phyloP scores from a whole-genome alignment of 2,329 filamentous ascomycete species.

The Arthrobotrys sinensis region DNA sequence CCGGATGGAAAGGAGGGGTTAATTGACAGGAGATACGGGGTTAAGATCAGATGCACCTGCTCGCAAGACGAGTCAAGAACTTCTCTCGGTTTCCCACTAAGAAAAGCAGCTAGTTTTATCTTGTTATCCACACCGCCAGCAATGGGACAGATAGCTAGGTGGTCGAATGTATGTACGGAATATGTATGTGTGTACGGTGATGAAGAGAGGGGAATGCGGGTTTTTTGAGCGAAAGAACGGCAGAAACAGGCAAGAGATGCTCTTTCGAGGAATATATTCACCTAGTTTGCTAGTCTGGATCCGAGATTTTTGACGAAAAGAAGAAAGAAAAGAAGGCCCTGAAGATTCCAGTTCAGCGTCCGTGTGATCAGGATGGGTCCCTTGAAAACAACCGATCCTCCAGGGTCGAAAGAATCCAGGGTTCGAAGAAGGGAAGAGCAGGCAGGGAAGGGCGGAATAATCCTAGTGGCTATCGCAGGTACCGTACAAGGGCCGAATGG shows the following conservation, averaged over 20 bases:
- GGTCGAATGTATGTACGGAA: neutral
- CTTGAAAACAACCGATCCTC: conserved; percentile 36
- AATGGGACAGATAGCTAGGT: conserved; percentile 1
- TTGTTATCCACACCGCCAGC: conserved; percentile 11
- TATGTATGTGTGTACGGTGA: neutral
- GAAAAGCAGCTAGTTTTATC: neutral
- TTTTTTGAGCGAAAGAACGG: conserved; percentile 25
- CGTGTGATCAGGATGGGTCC: conserved; percentile 6
- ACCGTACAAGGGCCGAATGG: conserved; percentile 23
- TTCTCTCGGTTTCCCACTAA: neutral
- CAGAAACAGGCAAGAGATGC: conserved; percentile 59
- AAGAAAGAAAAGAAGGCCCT: conserved; percentile 5
- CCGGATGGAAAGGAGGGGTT: conserved; percentile 26
- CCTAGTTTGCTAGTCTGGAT: conserved; percentile 51
- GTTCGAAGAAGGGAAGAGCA: conserved; percentile 27
- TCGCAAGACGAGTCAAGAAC: conserved; percentile 14
- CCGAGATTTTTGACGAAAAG: conserved; percentile 31
- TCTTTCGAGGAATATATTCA: conserved; percentile 46
- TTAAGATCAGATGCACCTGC: conserved; percentile 25
- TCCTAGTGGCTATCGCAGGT: conserved; percentile 43
- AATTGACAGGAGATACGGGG: conserved; percentile 22
- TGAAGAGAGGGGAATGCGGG: conserved; percentile 39
- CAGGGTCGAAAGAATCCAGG: conserved; percentile 39
- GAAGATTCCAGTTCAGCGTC: conserved; percentile 14
- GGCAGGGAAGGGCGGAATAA: conserved; percentile 32